Percentiles rank a stretch among this genome's conserved stretches.
phyloP scores from a whole-genome alignment of 192 early-diverging fungal species.

The Umbelopsis sp. region DNA sequence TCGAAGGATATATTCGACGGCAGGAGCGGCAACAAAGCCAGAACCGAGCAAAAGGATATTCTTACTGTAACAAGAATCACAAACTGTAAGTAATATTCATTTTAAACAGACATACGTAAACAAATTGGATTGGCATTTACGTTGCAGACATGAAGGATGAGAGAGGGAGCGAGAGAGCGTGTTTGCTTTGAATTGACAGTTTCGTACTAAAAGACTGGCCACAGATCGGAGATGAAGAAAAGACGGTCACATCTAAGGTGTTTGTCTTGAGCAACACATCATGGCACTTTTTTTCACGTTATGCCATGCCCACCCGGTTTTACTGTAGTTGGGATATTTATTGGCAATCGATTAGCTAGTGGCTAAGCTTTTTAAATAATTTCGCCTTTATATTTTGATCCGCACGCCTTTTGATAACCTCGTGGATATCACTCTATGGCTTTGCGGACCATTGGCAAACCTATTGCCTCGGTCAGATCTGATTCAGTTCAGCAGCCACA shows the following conservation, averaged over 20 bases:
- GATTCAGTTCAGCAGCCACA: too few species aligned
- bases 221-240: neutral
- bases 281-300: too few species aligned
- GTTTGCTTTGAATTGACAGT: neutral
- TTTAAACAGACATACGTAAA: neutral
- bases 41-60: constrained; percentile 95
- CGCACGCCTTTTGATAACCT: too few species aligned
- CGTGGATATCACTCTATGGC: too few species aligned
- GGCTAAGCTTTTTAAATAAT: too few species aligned
- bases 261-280: too few species aligned
- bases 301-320: too few species aligned
- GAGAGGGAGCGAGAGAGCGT: constrained; percentile 14
- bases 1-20: constrained; percentile 89
- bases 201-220: neutral
- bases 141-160: constrained; percentile 18
- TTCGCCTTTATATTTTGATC: too few species aligned
- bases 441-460: too few species aligned
- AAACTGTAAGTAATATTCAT: neutral
- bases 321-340: too few species aligned
- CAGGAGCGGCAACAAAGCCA: constrained; percentile 96
- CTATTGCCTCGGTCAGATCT: too few species aligned
- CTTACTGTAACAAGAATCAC: constrained; percentile 38
- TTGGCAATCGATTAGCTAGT: too few species aligned
- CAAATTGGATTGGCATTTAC: neutral
- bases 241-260: constrained; percentile 9